Base-by-base conservation (phyloP, 2,329 filamentous ascomycete genomes). In the Paracorniculantispora psalliotae region DNA sequence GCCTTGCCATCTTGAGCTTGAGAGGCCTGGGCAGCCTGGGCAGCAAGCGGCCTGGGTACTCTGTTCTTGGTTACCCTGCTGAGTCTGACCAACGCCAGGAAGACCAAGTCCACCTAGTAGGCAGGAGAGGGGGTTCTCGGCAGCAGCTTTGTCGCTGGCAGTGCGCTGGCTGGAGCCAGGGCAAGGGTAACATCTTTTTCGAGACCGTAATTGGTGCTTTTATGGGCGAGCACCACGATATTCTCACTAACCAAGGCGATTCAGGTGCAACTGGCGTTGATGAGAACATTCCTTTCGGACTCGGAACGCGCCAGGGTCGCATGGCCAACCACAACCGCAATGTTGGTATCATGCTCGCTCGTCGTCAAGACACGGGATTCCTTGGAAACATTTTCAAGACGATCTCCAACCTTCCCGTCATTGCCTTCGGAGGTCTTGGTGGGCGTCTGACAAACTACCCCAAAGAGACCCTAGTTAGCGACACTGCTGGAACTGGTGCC, bases 141-240 rank as follows among this genome's bases (percentile, higher is more conserved):
- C n/a, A n/a, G n/a, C n/a, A n/a, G n/a, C n/a, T n/a, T n/a, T n/a
- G n/a, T n/a, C n/a, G n/a, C n/a, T n/a, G n/a, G n/a, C n/a, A n/a
- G n/a, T n/a, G n/a, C n/a, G n/a, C n/a, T n/a, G 86, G 86, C 65
- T 82, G 84, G 63, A 89, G 85, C 55, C 71, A 82, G 66, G 81
- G 77, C 60, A 81, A 79, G 55, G 84, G 85, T 17, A 77, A 81
- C 59, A 78, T 88, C 61, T 77, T 84, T 61, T 80, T 85, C 28
- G 74, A 75, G n/a, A 74, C 73, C 64, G 82, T 85, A 72, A 78
- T 88, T 63, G 64, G 77, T 60, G 78, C 69, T 69, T 88, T 88
- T 74, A 85, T 88, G 81, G 79, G 78, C 26, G 67, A 61, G 13
- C 68, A 66, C 35, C 52, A 48, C 10, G 68, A 75, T 48, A 72